Percentiles rank a stretch among this genome's conserved stretches.
phyloP scores from a whole-genome alignment of 2,329 filamentous ascomycete species.

The Ophiostoma angusticollis region DNA sequence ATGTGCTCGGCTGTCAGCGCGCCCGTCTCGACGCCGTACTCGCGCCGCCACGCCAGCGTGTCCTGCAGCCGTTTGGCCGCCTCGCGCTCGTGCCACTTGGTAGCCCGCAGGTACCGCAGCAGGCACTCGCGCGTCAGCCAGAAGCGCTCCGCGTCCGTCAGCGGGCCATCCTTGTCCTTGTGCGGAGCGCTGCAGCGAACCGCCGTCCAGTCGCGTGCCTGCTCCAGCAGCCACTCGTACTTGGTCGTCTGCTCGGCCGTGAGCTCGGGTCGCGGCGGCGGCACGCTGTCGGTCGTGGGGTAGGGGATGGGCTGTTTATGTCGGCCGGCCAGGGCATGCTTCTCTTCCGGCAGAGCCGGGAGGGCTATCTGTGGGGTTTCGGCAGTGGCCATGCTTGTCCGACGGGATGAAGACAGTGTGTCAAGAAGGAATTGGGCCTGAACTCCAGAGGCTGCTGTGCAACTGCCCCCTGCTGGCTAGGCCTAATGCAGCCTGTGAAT shows the following conservation, averaged over 20 bases:
- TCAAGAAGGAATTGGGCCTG: too few relatives aligned
- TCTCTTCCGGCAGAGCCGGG: constrained; percentile 10
- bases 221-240: constrained; percentile 63
- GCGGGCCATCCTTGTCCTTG: constrained; percentile 45
- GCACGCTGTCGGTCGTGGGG: constrained; percentile 45
- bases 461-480: too few relatives aligned
- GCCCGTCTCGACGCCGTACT: constrained; percentile 77
- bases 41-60: constrained; percentile 78
- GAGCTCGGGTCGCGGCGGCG: constrained; percentile 44
- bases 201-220: constrained; percentile 57
- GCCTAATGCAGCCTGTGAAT: too few relatives aligned
- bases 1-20: constrained; percentile 76
- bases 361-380: too few relatives aligned
- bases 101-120: constrained; percentile 82
- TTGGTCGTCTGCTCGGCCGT: constrained; percentile 68
- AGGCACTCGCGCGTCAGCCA: constrained; percentile 91
- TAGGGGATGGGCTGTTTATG: constrained; percentile 36
- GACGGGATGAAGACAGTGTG: too few relatives aligned
- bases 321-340: constrained; percentile 11
- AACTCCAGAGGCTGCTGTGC: too few relatives aligned
- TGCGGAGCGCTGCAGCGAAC: constrained; percentile 37
- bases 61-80: constrained; percentile 66
- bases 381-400: constrained; percentile 2
- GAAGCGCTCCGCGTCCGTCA: constrained; percentile 70
- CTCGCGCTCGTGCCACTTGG: constrained; percentile 72